phyloP scores from a whole-genome alignment of 306 rosid species.

The Cucurbita maxima region DNA sequence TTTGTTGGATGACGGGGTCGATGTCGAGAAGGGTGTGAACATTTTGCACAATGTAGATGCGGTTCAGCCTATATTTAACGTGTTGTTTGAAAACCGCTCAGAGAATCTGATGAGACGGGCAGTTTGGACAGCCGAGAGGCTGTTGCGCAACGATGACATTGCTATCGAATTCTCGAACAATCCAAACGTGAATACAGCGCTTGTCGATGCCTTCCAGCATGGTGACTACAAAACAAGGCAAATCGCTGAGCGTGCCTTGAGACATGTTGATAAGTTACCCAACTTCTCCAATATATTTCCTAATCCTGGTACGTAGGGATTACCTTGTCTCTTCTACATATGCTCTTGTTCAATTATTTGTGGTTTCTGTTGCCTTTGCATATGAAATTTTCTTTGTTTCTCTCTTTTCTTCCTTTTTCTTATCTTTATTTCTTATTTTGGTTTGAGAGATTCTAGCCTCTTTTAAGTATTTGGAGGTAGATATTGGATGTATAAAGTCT shows the following conservation, averaged over 20 bases:
- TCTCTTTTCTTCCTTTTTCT: neutral
- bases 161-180: slow-evolving; percentile 68
- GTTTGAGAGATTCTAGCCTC: slow-evolving; percentile 16
- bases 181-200: slow-evolving; percentile 81
- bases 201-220: slow-evolving; percentile 96
- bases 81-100: slow-evolving; percentile 67
- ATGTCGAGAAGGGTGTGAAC: slow-evolving; percentile 64
- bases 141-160: slow-evolving; percentile 69
- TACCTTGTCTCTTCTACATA: slow-evolving; percentile 8
- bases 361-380: neutral
- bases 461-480: slow-evolving; percentile 14
- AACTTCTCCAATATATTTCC: slow-evolving; percentile 95
- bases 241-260: slow-evolving; percentile 87
- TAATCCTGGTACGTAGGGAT: slow-evolving; percentile 10
- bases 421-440: slow-evolving; percentile 19
- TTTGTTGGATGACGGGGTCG: slow-evolving; percentile 78
- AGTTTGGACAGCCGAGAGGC: slow-evolving; percentile 88
- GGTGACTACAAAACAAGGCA: slow-evolving; percentile 85
- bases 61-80: slow-evolving; percentile 60
- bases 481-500: slow-evolving; percentile 24
- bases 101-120: slow-evolving; percentile 77
- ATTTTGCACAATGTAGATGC: slow-evolving; percentile 65
- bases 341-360: neutral
- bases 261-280: slow-evolving; percentile 89
- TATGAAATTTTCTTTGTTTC: neutral